These are phyloP conservation scores for Tanacetum coccineum DNA, from an alignment of 129 eudicot genomes.

Conservation along the genomic window DNA sequence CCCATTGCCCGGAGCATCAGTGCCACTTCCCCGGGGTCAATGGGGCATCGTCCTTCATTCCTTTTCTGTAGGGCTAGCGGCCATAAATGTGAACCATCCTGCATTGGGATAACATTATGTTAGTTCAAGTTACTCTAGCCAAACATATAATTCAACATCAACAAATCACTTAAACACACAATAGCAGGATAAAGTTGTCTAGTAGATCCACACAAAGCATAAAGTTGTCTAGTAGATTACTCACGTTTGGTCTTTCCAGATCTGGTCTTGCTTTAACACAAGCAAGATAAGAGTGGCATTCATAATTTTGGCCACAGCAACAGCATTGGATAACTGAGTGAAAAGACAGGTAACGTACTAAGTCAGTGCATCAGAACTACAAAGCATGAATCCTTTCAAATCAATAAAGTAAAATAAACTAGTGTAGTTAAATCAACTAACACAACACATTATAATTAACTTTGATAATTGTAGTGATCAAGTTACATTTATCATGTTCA, in stretches of 20 bases:
- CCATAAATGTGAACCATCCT: slow-evolving; percentile 99
- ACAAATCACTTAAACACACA: too few species aligned
- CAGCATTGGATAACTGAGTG: slow-evolving; percentile 94
- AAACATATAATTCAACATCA: too few species aligned
- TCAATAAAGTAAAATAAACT: too few species aligned
- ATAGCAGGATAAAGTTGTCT: not conserved
- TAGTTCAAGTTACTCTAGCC: not conserved
- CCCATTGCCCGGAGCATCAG: slow-evolving; percentile 98
- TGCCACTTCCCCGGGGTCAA: slow-evolving; percentile 97
- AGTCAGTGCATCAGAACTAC: too few species aligned
- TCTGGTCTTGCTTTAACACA: slow-evolving; percentile 96
- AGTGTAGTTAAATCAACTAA: too few species aligned
- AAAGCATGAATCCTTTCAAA: too few species aligned
- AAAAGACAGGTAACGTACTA: not conserved
- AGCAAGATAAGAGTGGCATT: slow-evolving; percentile 94
- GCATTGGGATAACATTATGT: slow-evolving; percentile 27
- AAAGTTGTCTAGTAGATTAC: slow-evolving; percentile 29
- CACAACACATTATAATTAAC: too few species aligned
- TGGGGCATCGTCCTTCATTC: slow-evolving; percentile 97
- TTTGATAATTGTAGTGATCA: too few species aligned
- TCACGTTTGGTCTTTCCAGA: slow-evolving; percentile 99
- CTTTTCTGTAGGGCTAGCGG: slow-evolving; percentile 87
- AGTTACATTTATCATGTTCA: too few species aligned
- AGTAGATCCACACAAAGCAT: slow-evolving; percentile 10
- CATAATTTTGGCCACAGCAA: slow-evolving; percentile 95